Conservation (phyloP, 2,329 filamentous ascomycete species). For the Cordyceps pruinosa region DNA sequence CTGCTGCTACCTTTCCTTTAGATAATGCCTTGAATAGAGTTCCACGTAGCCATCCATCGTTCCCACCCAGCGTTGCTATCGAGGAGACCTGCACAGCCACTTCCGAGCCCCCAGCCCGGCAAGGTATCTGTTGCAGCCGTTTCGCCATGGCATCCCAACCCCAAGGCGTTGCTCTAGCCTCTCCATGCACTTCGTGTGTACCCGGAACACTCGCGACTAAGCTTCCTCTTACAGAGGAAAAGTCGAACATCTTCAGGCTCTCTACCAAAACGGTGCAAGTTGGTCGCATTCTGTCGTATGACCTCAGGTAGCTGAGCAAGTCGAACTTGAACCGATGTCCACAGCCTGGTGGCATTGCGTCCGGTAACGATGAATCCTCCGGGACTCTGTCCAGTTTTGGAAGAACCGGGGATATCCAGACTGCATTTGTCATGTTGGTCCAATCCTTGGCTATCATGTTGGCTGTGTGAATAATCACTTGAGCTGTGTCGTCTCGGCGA, state of each 20-base stretch:
- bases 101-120: constrained; percentile 33
- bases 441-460: constrained; percentile 89
- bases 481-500: constrained; percentile 66
- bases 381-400: constrained; percentile 34
- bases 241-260: constrained; percentile 59
- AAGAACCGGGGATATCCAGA: constrained; percentile 70
- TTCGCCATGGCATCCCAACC: constrained; percentile 66
- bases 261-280: constrained; percentile 50
- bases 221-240: constrained; percentile 59
- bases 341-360: constrained; percentile 40
- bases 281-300: constrained; percentile 55
- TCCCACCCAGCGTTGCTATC: constrained; percentile 68
- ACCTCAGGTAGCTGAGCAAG: constrained; percentile 62
- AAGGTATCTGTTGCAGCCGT: constrained; percentile 48
- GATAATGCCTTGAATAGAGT: constrained; percentile 51
- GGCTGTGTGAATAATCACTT: constrained; percentile 80
- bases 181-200: constrained; percentile 44
- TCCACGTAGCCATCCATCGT: constrained; percentile 63
- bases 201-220: constrained; percentile 76
- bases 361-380: constrained; percentile 11
- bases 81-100: constrained; percentile 68
- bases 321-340: constrained; percentile 70
- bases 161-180: constrained; percentile 53
- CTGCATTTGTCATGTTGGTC: constrained; percentile 79
- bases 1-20: background rate